Percentiles rank a stretch among this genome's conserved stretches.
These are phyloP conservation scores for Naganishia sp. DNA, from an alignment of 1,284 basidiomycete genomes.

Conservation along the genomic window DNA sequence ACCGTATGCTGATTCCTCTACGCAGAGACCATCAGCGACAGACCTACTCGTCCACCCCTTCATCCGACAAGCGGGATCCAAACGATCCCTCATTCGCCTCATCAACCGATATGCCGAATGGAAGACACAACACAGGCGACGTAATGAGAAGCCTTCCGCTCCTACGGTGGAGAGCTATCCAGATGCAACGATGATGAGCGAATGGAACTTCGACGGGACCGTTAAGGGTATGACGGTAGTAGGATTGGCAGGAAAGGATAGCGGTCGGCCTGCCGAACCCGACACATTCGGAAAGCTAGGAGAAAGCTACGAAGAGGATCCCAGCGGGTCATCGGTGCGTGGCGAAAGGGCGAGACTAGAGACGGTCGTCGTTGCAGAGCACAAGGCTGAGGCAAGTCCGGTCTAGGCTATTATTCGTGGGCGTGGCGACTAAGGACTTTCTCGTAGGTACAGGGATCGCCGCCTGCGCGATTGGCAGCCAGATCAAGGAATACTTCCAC, in stretches of 20 bases:
- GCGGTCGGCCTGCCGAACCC: constrained; percentile 43
- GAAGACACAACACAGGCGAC: constrained; percentile 53
- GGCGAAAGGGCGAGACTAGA: constrained; percentile 22
- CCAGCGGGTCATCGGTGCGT: constrained; percentile 2
- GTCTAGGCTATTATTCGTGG: not conserved
- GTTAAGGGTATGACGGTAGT: constrained; percentile 66
- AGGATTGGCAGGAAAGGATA: constrained; percentile 58
- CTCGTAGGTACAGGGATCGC: not conserved
- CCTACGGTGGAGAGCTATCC: constrained; percentile 65
- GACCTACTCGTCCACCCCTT: constrained; percentile 91
- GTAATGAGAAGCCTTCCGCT: constrained; percentile 59
- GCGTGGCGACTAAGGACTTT: not conserved
- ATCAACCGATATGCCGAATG: constrained; percentile 78
- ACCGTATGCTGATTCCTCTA: constrained; percentile 32
- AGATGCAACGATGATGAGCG: constrained; percentile 69
- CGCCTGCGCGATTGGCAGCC: not conserved
- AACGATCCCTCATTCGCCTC: constrained; percentile 77
- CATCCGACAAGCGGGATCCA: constrained; percentile 78
- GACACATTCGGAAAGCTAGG: constrained; percentile 32
- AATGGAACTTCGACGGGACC: constrained; percentile 91
- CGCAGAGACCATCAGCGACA: constrained; percentile 80
- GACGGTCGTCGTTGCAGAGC: constrained; percentile 12
- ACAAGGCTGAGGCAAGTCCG: not conserved
- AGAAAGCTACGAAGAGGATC: constrained; percentile 24
- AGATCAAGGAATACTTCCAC: no score